These are phyloP conservation scores for Leccinum pachyderme DNA, from an alignment of 1,284 basidiomycete genomes.

Conservation along the genomic window DNA sequence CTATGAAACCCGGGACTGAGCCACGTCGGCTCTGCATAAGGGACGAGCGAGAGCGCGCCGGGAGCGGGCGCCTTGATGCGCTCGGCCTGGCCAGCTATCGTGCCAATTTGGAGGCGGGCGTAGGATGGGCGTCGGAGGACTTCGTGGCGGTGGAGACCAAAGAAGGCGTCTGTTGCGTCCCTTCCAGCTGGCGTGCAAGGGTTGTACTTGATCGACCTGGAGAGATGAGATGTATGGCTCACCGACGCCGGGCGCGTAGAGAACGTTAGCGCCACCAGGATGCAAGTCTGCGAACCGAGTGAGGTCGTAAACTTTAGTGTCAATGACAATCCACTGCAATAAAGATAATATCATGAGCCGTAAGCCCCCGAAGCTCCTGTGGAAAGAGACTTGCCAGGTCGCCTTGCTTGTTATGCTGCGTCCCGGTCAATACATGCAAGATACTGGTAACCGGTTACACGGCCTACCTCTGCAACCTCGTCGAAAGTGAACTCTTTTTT, in stretches of 20 bases:
- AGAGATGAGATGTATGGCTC: slow-evolving; percentile 7
- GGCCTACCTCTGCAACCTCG: slow-evolving; percentile 52
- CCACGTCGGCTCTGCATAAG: slow-evolving; percentile 92
- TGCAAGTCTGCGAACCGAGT: slow-evolving; percentile 62
- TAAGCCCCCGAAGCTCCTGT: too few species aligned
- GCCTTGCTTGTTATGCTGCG: slow-evolving; percentile 73
- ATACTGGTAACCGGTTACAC: neutral
- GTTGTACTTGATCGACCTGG: too few species aligned
- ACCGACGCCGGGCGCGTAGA: slow-evolving; percentile 44
- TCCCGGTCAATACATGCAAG: neutral
- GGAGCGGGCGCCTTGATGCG: slow-evolving; percentile 57
- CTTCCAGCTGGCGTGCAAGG: slow-evolving; percentile 52
- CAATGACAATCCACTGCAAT: slow-evolving; percentile 62
- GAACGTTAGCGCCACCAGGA: slow-evolving; percentile 63
- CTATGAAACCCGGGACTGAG: slow-evolving; percentile 75
- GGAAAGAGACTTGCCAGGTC: slow-evolving; percentile 50
- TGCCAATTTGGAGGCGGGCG: slow-evolving; percentile 78
- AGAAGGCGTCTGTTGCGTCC: slow-evolving; percentile 89
- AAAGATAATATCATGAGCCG: neutral
- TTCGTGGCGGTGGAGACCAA: slow-evolving; percentile 87
- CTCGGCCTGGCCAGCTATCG: slow-evolving; percentile 66
- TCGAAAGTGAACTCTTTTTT: slow-evolving; percentile 44
- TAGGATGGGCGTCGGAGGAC: slow-evolving; percentile 83
- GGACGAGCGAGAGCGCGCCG: slow-evolving; percentile 74
- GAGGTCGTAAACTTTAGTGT: slow-evolving; percentile 67